Percentiles rank a stretch among this genome's conserved stretches.
phyloP scores from a whole-genome alignment of 805 yeast species.

The Spathaspora arborariae region DNA sequence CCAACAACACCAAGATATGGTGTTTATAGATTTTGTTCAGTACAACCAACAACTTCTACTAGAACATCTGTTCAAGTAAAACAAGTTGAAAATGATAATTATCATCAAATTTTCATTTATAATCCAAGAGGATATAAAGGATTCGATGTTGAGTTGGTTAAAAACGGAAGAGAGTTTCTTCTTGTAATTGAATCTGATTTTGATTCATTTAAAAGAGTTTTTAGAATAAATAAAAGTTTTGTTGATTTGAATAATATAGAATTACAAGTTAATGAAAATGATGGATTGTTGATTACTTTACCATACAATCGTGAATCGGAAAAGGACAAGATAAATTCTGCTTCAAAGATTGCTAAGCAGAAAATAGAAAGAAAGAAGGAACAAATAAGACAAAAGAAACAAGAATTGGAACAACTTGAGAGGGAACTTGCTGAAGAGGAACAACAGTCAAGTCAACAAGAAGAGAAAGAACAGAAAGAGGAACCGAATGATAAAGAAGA shows the following conservation, averaged over 20 bases:
- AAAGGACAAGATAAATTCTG: background rate
- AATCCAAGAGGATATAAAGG: slow-evolving; percentile 2
- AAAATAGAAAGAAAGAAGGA: background rate
- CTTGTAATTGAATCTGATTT: background rate
- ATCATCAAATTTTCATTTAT: slow-evolving; percentile 1
- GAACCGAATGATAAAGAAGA: background rate
- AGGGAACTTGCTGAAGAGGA: background rate
- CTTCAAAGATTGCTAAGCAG: background rate
- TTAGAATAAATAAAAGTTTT: background rate
- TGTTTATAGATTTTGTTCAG: background rate
- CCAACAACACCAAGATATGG: background rate
- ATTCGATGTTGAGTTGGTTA: slow-evolving; percentile 1
- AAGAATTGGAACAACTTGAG: background rate
- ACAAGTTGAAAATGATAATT: background rate
- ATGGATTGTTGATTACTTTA: background rate
- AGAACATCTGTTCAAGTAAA: background rate
- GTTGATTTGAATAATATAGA: slow-evolving; percentile 1
- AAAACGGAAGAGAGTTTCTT: background rate
- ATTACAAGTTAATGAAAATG: background rate
- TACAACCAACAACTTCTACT: background rate
- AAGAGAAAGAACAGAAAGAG: background rate
- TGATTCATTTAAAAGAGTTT: slow-evolving; percentile 1
- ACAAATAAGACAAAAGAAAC: background rate
- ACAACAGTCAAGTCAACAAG: background rate
- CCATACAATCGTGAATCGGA: background rate